Evolutionary conservation across 1,284 basidiomycete species (phyloP), one percentile per base, ranked within the genome.

Genomic region (Cutaneotrichosporon cutaneum): DNA sequence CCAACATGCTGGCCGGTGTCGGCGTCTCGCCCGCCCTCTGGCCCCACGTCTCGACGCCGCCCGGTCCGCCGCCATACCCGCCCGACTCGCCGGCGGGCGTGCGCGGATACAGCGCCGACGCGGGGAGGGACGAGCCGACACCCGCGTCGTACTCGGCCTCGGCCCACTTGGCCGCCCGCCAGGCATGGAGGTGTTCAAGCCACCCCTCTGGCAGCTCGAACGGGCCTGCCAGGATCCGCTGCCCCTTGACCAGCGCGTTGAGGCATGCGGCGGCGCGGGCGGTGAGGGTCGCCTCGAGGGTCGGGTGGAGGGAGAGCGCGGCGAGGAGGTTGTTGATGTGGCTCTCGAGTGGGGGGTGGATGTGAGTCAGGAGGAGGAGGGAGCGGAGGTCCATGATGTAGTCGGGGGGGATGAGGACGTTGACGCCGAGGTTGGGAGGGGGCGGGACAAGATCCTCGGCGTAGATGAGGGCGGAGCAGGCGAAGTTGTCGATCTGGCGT

Each of bases 301-400:
- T 61, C 2, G 75, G 74, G 58, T 79, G 74, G 30, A 67, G 51
- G 0, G 68, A 67, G 2, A 72, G 54, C 2, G 74, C 75, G 0
- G 76, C 76, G 36, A 75, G 50, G 53, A 79, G 69, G 53, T 77
- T 77, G 36, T 70, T 67, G 50, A 76, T 69, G 68, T 77, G 72
- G 4, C 69, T 65, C 14, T 58, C 33, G 5, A 79, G 70, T 0
- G 76, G 73, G 0, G 77, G 72, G 62, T 74, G 72, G 48, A 77
- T 72, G 58, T 76, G 72, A 2, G 72, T 74, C 39, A 69, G 72
- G n/a, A 70, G 66, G 3, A 77, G 67, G 2, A 77, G 66, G 6
- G 61, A 44, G 35, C 60, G 52, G 10, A 79, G 63, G 42, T 66
- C 61, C 3, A 50, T 22, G 21, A 77, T 65, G 62, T 74, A 76